Base-by-base conservation (phyloP, 2,329 filamentous ascomycete genomes). In the Lojkania enalia region DNA sequence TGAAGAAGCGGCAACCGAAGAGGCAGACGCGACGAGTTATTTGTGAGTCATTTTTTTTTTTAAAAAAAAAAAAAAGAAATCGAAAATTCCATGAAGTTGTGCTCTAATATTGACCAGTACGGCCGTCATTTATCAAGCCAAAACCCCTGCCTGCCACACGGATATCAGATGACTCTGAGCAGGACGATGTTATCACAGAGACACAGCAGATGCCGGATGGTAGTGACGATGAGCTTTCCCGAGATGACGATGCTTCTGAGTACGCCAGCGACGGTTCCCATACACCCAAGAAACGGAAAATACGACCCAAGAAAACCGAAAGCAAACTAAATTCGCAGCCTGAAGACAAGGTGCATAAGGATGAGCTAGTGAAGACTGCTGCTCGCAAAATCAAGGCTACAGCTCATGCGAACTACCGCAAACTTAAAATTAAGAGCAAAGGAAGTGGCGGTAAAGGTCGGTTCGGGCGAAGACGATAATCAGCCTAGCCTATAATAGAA, bases 1-100 rank as follows among this genome's bases (percentile, higher is more conserved):
- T 80, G 75, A 92, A 91, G 77, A 94, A 94, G 79, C 88, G 88
- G 74, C 88, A 87, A 0, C 80, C 88, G 64, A 94, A 94, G 74
- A 78, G 88, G 49, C 89, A 87, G 43, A 92, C 88, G 2, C 77
- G 84, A 50, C 75, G 78, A 36, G 77, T 81, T 43, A 90, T 84
- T 48, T 88, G 66, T 67, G 51, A 54, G 57, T 31, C 4, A 2
- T 29, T 14, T n/a, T 23, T 33, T 13, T n/a, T 29, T 30, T n/a
- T n/a, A n/a, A n/a, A n/a, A n/a, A n/a, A n/a, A n/a, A n/a, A n/a
- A n/a, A n/a, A n/a, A n/a, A n/a, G n/a, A n/a, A n/a, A n/a, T n/a
- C n/a, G n/a, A n/a, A n/a, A n/a, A 19, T 21, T 27, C 23, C 35
- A 38, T n/a, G 5, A 20, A 37, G 33, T 15, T 21, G 9, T 20